Evolutionary conservation across 257 asterid species (phyloP).

Genomic region (Solanum sejunctum): DNA sequence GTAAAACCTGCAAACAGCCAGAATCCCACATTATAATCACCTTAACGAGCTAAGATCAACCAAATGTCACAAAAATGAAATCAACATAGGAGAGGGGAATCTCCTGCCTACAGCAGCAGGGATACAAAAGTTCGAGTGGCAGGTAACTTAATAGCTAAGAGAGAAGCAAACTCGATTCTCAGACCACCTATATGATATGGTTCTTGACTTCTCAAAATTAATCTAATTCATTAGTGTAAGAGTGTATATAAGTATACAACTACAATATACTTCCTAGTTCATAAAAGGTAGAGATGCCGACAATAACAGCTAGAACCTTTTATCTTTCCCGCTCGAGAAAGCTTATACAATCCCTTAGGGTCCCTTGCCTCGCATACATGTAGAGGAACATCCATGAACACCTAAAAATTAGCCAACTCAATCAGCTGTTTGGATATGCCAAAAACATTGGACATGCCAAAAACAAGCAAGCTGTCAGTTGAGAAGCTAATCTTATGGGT

Average conservation of each 20-base stretch:
- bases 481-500: background rate
- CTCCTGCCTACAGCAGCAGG: background rate
- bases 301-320: slow-evolving; percentile 41
- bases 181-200: background rate
- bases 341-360: slow-evolving; percentile 96
- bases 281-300: background rate
- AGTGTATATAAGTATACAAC: background rate
- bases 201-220: background rate
- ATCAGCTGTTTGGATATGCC: background rate
- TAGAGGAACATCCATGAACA: slow-evolving; percentile 86
- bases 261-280: background rate
- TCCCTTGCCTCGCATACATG: slow-evolving; percentile 89
- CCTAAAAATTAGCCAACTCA: slow-evolving; percentile 31
- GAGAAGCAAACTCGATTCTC: background rate
- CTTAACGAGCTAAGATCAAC: background rate
- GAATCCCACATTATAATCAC: background rate
- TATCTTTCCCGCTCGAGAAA: slow-evolving; percentile 91
- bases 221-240: background rate
- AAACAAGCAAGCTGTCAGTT: background rate
- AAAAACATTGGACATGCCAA: background rate
- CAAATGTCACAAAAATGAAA: background rate
- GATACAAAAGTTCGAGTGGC: background rate
- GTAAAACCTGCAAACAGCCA: slow-evolving; percentile 61
- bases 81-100: background rate
- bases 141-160: background rate